Base-by-base conservation (phyloP, 768 basidiomycete species). In the Lactifluus pinguis region DNA sequence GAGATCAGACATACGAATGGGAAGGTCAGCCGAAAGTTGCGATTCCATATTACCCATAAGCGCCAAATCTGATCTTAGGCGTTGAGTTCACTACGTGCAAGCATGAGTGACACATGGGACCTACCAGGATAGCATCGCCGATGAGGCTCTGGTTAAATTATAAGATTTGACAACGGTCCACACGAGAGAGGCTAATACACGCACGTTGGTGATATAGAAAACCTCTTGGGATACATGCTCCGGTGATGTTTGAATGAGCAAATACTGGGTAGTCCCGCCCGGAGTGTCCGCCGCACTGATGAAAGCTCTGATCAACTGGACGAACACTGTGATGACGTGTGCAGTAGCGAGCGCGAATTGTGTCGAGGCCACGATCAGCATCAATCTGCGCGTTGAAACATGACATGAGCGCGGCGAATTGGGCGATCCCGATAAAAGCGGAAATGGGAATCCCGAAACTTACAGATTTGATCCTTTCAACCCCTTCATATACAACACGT, bases 41-140 rank as follows among this genome's bases (percentile, higher is more conserved):
- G 62, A 32, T 19, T 1, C 62, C 62, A 63, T 13, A 63, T 49
- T 48, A 63, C n/a, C 60, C 59, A 63, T 14, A 63, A 29, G 39
- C 62, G 62, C 62, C 62, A 63, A 13, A 63, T 60, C 62, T 63
- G 25, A 10, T 19, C n/a, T 14, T 32, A 36, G 6, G 41, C 11
- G 13, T 11, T 29, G 49, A 50, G 30, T 34, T 21, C 13, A 41
- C n/a, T 21, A 59, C n/a, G 14, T 19, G 49, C 13, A 32, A 32
- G 32, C 11, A 11, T 30, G 6, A 3, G 25, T 13, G 10, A 32
- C 32, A 32, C 32, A 32, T 7, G 32, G 42, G 17, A 51, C 54
- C 11, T 32, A 63, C 62, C 4, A 63, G 41, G 29, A 63, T 61
- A 6, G 47, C 59, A 42, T 63, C 62, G 4, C 62, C 62, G n/a